Base-by-base conservation (phyloP, 352 stramenopile genomes). In the Globisporangium mamillatum region DNA sequence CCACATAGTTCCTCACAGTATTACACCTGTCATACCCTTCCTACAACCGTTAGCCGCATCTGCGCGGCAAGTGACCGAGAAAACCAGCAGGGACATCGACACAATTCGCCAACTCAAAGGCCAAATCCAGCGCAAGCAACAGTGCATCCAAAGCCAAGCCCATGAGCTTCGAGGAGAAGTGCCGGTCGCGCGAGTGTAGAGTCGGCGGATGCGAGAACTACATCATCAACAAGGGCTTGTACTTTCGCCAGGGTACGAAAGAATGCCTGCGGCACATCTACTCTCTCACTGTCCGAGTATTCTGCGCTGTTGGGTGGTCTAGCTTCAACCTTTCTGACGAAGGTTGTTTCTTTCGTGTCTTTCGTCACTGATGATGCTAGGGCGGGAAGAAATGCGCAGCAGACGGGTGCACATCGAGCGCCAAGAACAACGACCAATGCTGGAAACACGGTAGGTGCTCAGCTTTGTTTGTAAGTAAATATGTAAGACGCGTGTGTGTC, bases 161-260 rank as follows among this genome's bases (percentile, higher is more conserved):
- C 27, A n/a, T 59, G 25, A 59, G 53, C 53, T 59, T 53, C 58
- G 58, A 63, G 12, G 67, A 79, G 60, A 81, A 82, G 56, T 68
- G 75, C 55, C 69, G 60, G 58, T 60, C 71, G 20, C 75, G 75
- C 10, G 54, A 66, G n/a, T 85, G 77, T 44, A 75, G 68, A 38
- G 59, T 79, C 46, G 68, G 75, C 20, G 73, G 74, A 25, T 85
- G 75, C 54, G 64, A 73, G 25, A 82, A 78, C 50, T 85, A 85
- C 69, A 85, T 76, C 46, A 81, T 85, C 59, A 81, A 82, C 65
- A 71, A 71, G n/a, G 73, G 77, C 6, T 57, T 81, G 38, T 82
- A 75, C 63, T 83, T 81, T 63, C 73, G 78, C 20, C 78, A 86
- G 77, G 63, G 77, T 80, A 71, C 14, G 70, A 58, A 27, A 27